Base-by-base conservation (phyloP, 805 yeast genomes). In the Ogataea pilisensis region DNA sequence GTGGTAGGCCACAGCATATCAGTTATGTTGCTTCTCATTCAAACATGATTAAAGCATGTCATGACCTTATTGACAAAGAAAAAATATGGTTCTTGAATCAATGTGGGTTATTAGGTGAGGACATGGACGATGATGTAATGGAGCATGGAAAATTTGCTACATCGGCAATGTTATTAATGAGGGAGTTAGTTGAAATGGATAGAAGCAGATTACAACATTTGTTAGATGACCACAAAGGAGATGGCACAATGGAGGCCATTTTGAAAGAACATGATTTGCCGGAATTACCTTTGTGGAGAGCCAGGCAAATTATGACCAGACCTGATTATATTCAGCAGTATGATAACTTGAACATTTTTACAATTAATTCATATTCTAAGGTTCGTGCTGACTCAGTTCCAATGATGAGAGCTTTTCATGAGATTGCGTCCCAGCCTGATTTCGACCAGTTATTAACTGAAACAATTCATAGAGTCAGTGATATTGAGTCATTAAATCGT, bases 101-200 rank as follows among this genome's bases (percentile, higher is more conserved):
- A 52, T 85, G 95, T 61, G 93, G 88, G 0, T 64, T 86, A 12
- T 61, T 86, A 8, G 95, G 95, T 2, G 72, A 70, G 48, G 78
- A 70, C 16, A 85, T 86, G 95, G 95, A 86, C 55, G 95, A 86
- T 54, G 95, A 86, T 63, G 95, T 86, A 6, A 83, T 85, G 85
- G 90, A 83, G 46, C 71, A 75, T 46, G 95, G 95, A 5, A 85
- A 85, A 58, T 85, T 85, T 51, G 70, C 88, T 2, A 66, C 80
- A 8, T 70, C 84, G 31, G 90, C 91, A 13, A 82, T 85, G 89
- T 63, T 80, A 5, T 63, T 85, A 40, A 80, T 83, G 76, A 68
- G 75, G 41, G 85, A 73, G 44, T 72, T 85, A 52, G 93, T 85
- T 2, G 75, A 77, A n/a, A 73, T 82, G 77, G 87, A 82, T 50